Percentiles rank a stretch among this genome's conserved stretches.
These are phyloP conservation scores for Citeromyces nyonsensis DNA, from an alignment of 805 yeast genomes.

Conservation along the genomic window DNA sequence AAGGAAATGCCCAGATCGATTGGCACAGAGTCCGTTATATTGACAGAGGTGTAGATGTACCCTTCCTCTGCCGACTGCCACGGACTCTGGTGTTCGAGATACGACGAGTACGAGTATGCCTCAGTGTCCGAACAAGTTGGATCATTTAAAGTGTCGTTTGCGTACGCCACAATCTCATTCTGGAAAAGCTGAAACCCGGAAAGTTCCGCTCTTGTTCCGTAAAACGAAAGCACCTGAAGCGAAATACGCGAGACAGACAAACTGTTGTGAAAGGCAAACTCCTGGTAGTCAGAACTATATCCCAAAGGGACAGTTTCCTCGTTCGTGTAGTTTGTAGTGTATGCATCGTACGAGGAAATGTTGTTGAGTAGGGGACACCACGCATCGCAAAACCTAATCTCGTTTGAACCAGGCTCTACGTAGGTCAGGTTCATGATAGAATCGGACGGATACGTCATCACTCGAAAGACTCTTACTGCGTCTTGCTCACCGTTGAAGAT, in stretches of 20 bases:
- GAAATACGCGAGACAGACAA: conserved; percentile 46
- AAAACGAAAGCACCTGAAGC: conserved; percentile 48
- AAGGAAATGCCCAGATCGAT: conserved; percentile 27
- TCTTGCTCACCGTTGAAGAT: conserved; percentile 35
- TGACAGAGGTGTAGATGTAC: conserved; percentile 4
- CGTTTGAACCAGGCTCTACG: conserved; percentile 54
- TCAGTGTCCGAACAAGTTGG: conserved; percentile 30
- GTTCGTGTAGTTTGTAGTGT: conserved; percentile 5
- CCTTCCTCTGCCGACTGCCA: conserved; percentile 9
- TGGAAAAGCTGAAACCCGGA: conserved; percentile 63
- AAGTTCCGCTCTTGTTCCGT: conserved; percentile 56
- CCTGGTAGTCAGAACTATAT: conserved; percentile 41
- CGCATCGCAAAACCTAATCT: conserved; percentile 61
- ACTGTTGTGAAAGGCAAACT: conserved; percentile 64
- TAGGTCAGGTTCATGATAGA: conserved; percentile 90
- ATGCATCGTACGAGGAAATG: conserved; percentile 9
- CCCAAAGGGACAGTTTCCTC: conserved; percentile 5
- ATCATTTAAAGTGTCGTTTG: conserved; percentile 58
- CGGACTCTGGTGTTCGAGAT: conserved; percentile 5
- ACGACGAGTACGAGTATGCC: conserved; percentile 2
- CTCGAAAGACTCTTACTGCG: conserved; percentile 49
- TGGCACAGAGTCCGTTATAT: conserved; percentile 10
- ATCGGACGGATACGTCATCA: conserved; percentile 62
- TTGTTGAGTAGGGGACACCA: conserved; percentile 60
- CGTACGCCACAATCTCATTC: conserved; percentile 45